Evolutionary conservation across 108 stramenopile genomes (phyloP).

Genomic region (Cyclotella kingstonii): DNA sequence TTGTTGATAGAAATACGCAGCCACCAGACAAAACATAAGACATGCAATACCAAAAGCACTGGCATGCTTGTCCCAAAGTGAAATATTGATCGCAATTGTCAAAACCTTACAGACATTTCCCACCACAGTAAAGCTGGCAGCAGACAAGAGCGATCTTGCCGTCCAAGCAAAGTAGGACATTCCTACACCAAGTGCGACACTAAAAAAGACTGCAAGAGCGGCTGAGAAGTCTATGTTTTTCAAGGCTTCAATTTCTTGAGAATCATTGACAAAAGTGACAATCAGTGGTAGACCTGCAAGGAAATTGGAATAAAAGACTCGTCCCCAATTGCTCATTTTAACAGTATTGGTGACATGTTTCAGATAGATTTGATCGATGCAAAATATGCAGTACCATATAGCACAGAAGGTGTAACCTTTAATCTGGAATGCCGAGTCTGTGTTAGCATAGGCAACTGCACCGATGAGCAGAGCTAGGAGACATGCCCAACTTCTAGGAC

Average conservation of each 20-base stretch:
- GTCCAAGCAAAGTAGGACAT: constrained; percentile 72
- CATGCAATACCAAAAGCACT: constrained; percentile 46
- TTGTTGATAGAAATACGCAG: constrained; percentile 64
- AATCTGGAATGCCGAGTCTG: constrained; percentile 57
- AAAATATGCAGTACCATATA: constrained; percentile 60
- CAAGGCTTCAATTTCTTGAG: constrained; percentile 43
- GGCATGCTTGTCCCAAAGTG: constrained; percentile 65
- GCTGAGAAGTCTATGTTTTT: constrained; percentile 32
- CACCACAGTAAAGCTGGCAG: constrained; percentile 64
- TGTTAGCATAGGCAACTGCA: constrained; percentile 47
- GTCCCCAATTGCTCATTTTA: constrained; percentile 70
- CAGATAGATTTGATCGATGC: constrained; percentile 65
- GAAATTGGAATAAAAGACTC: constrained; percentile 67
- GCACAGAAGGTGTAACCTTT: constrained; percentile 55
- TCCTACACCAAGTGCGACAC: constrained; percentile 52
- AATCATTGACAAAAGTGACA: constrained; percentile 40
- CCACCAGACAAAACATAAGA: constrained; percentile 51
- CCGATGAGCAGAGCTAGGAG: constrained; percentile 43
- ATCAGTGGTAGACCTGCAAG: constrained; percentile 53
- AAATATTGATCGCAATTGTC: constrained; percentile 56
- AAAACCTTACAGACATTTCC: constrained; percentile 65
- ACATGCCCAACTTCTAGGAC: constrained; percentile 38
- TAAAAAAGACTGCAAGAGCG: constrained; percentile 39
- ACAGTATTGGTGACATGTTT: constrained; percentile 70
- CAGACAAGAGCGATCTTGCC: constrained; percentile 52